Percentiles rank a stretch among this genome's conserved stretches.
phyloP scores from a whole-genome alignment of 176 grass and related monocot species.

The sorghum (Sorghum bicolor) region Sorghum_bicolor_NCBIv3 NC_012879.2:2314501-2315000 shows the following conservation, averaged over 20 bases:
- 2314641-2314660: too few species aligned
- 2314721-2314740: background rate
- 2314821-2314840: background rate
- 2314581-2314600: too few species aligned
- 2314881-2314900: background rate
- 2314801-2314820: background rate
- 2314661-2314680: too few species aligned
- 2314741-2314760: background rate
- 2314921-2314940: background rate
- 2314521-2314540: too few species aligned
- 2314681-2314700: background rate
- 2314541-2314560: too few species aligned
- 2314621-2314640: too few species aligned
- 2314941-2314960: background rate
- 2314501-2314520: too few species aligned
- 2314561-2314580: too few species aligned
- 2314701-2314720: background rate
- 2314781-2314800: background rate
- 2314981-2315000: background rate
- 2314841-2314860: too few species aligned
- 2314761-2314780: background rate
- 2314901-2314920: background rate
- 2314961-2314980: background rate
- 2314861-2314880: background rate
- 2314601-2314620: too few species aligned